Base-by-base conservation (phyloP, 2,329 filamentous ascomycete species). In the Fusarium newnesense region DNA sequence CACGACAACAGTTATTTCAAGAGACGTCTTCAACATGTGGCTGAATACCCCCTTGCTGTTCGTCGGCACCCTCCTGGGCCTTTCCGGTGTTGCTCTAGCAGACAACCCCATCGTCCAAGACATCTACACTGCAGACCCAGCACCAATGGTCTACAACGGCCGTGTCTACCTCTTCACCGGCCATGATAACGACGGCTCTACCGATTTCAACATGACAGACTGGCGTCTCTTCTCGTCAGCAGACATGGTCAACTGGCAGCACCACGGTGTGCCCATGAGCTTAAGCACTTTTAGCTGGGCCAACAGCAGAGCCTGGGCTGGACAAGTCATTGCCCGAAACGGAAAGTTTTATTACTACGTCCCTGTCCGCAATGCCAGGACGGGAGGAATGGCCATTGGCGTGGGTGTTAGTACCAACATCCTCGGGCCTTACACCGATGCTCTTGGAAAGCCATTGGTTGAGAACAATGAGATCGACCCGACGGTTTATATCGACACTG, bases 121-220 rank as follows among this genome's bases (percentile, higher is more conserved):
- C 3, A n/a, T 82, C 54, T 84, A 82, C 66, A 82, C 82, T 9
- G 82, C 80, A 15, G 82, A 84, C 37, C 82, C 81, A 32, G 82
- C 80, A 8, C 82, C 82, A 3, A 63, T 83, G n/a, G 80, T 83
- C 10, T 76, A 82, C 56, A 79, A 80, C 53, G 71, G 80, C 50
- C 82, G 78, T 2, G 72, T 84, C 2, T 83, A 83, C 54, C 81
- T 84, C 26, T 69, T 84, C 26, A 73, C 80, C 1, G 81, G 81
- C 18, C 78, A 80, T 13, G 82, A 83, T 39, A 77, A 79, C 21
- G 81, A 81, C 2, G 75, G 74, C 1, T 74, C 73, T 11, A 83
- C 81, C 39, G 64, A 73, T 36, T 83, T 83, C 57, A 69, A 77
- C 63, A 83, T 84, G 75, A 80, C 79, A 47, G 77, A 83, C 53